phyloP scores from a whole-genome alignment of 2,329 filamentous ascomycete species.

The Aurifilum marmelostoma region DNA sequence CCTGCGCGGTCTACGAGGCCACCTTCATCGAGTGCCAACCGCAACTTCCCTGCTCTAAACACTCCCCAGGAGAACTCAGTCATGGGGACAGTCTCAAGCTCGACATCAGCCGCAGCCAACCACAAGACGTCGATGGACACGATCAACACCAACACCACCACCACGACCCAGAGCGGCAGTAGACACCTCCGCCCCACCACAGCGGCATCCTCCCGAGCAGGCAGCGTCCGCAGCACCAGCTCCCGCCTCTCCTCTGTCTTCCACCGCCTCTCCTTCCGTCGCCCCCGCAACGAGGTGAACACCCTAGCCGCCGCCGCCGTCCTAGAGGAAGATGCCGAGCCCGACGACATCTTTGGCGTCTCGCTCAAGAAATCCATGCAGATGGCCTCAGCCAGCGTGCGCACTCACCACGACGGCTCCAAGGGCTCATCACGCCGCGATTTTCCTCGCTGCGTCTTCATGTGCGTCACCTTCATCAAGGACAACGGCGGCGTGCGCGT shows the following conservation, averaged over 20 bases:
- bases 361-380: slow-evolving; percentile 45
- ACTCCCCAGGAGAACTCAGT: background rate
- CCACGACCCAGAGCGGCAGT: background rate
- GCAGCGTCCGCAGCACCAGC: slow-evolving; percentile 28
- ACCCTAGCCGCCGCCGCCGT: slow-evolving; percentile 31
- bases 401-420: slow-evolving; percentile 43
- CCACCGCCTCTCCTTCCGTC: slow-evolving; percentile 39
- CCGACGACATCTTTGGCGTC: slow-evolving; percentile 45
- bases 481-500: slow-evolving; percentile 39
- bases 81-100: background rate
- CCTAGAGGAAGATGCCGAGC: slow-evolving; percentile 32
- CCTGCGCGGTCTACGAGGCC: slow-evolving; percentile 24
- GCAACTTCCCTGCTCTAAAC: no score
- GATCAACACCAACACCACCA: slow-evolving; percentile 1
- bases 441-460: slow-evolving; percentile 48
- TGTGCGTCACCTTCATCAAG: slow-evolving; percentile 44
- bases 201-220: slow-evolving; percentile 12
- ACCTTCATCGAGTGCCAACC: background rate
- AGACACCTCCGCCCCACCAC: slow-evolving; percentile 5
- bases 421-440: slow-evolving; percentile 42
- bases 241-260: slow-evolving; percentile 39
- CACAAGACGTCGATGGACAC: slow-evolving; percentile 17
- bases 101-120: background rate
- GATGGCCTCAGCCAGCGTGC: slow-evolving; percentile 43
- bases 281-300: slow-evolving; percentile 17